Percentiles rank a stretch among this genome's conserved stretches.
These are phyloP conservation scores for Sclerotinia glacialis DNA, from an alignment of 2,329 filamentous ascomycete genomes.

Conservation along the genomic window DNA sequence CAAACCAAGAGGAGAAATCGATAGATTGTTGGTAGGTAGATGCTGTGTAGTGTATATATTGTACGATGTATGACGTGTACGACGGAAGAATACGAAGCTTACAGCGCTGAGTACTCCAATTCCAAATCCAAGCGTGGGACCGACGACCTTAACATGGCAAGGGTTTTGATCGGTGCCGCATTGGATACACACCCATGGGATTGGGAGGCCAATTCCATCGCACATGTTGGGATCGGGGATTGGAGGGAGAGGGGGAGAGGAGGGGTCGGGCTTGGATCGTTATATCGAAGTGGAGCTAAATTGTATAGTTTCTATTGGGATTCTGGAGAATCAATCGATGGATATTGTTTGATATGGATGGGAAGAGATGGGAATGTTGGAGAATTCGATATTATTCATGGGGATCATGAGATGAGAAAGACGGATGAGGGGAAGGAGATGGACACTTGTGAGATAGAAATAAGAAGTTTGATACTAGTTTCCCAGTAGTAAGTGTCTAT, in stretches of 20 bases:
- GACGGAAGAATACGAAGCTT: conserved; percentile 32
- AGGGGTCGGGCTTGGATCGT: background rate
- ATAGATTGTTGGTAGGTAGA: too few relatives aligned
- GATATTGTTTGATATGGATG: conserved; percentile 1
- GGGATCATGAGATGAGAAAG: background rate
- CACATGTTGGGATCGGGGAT: conserved; percentile 17
- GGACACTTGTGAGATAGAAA: background rate
- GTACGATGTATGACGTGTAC: background rate
- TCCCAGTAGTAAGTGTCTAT: too few relatives aligned
- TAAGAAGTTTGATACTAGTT: background rate
- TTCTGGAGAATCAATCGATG: background rate
- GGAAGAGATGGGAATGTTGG: background rate
- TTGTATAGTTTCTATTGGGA: background rate
- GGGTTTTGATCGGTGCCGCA: conserved; percentile 56
- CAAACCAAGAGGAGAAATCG: background rate
- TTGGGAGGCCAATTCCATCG: conserved; percentile 20
- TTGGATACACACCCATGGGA: conserved; percentile 37
- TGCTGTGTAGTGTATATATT: background rate
- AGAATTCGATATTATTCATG: background rate
- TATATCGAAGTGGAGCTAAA: background rate
- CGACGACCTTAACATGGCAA: conserved; percentile 55
- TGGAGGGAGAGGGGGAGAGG: background rate
- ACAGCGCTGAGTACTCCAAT: conserved; percentile 50
- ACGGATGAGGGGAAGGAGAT: background rate
- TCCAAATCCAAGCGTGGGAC: conserved; percentile 50